A percentile compares a stretch with the other conserved stretches of the same genome.
These are phyloP conservation scores for Przewalskia tangutica DNA, from an alignment of 257 asterid genomes.

Conservation along the genomic window DNA sequence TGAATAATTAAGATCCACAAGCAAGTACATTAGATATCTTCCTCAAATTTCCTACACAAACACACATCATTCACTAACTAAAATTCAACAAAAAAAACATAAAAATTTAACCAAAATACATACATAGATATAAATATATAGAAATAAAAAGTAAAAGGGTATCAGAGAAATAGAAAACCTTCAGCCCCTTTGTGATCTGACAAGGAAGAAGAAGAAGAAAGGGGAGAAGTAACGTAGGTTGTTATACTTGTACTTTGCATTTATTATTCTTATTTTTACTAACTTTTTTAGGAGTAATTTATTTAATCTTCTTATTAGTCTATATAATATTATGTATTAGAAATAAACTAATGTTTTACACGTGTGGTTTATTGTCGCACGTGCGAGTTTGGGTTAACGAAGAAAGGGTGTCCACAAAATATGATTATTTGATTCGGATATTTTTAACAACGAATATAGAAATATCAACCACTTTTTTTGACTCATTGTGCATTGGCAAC, in stretches of 20 bases:
- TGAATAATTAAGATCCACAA: conserved; percentile 47
- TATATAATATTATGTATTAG: neutral
- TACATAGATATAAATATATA: neutral
- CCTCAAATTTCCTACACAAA: conserved; percentile 26
- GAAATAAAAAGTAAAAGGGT: neutral
- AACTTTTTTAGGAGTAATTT: neutral
- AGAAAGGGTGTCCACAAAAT: conserved; percentile 1
- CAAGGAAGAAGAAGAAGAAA: neutral
- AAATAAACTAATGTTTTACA: neutral
- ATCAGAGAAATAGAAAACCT: neutral
- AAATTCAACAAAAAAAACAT: neutral
- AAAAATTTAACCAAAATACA: too few species aligned
- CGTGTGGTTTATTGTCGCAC: neutral
- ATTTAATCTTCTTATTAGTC: neutral
- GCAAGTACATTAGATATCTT: conserved; percentile 78
- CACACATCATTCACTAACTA: neutral
- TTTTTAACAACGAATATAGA: neutral
- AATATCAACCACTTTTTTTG: neutral
- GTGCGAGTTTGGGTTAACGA: neutral
- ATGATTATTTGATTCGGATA: neutral
- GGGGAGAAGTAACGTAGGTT: neutral
- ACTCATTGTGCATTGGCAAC: neutral
- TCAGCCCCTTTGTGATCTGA: neutral
- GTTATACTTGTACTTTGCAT: neutral
- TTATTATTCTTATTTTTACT: neutral